These are phyloP conservation scores for Mrakia gelida DNA, from an alignment of 768 basidiomycete species.

Conservation along the genomic window DNA sequence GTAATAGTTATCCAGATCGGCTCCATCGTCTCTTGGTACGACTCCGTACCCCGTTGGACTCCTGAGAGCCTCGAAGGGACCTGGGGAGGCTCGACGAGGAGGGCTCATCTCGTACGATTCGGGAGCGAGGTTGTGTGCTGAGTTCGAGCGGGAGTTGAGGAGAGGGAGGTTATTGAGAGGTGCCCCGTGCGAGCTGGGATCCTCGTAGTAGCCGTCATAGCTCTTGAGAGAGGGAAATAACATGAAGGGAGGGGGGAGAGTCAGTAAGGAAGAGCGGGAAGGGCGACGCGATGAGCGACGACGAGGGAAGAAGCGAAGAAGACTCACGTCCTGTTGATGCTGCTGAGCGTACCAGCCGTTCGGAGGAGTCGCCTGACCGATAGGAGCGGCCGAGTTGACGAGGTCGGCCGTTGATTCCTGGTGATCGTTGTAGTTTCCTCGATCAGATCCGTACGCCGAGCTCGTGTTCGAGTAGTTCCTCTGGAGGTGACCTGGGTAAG, in stretches of 20 bases:
- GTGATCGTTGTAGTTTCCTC: not conserved
- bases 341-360: slow-evolving; percentile 15
- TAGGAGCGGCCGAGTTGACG: slow-evolving; percentile 22
- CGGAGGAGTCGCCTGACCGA: not conserved
- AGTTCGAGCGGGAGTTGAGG: not conserved
- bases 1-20: slow-evolving; percentile 4
- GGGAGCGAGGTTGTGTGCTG: not conserved
- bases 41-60: slow-evolving; percentile 24
- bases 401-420: slow-evolving; percentile 24
- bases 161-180: slow-evolving; percentile 12
- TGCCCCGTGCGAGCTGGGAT: not conserved
- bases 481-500: not conserved
- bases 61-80: slow-evolving; percentile 13
- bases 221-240: not conserved
- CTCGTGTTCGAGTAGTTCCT: slow-evolving; percentile 9
- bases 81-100: not conserved
- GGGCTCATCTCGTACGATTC: slow-evolving; percentile 21
- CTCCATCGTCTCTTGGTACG: slow-evolving; percentile 15
- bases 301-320: not conserved
- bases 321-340: not conserved
- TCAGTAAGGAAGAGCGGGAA: too few species aligned
- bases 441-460: not conserved
- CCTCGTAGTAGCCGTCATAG: not conserved
- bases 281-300: too few species aligned
- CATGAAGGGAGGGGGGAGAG: not conserved